phyloP scores from a whole-genome alignment of 805 yeast species.

The Wickerhamia fluorescens region DNA sequence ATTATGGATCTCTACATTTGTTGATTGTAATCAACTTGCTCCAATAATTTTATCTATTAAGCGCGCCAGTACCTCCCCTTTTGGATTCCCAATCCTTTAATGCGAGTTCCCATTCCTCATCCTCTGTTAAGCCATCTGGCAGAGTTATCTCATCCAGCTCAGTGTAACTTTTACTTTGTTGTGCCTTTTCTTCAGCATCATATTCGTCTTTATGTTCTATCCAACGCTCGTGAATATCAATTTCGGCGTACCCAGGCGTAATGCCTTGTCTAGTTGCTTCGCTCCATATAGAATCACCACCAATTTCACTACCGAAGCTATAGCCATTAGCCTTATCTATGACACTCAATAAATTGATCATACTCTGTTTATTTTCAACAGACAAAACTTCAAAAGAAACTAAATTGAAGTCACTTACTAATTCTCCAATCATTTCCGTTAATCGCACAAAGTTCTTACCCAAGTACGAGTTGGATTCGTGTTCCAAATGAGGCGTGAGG shows the following conservation, averaged over 20 bases:
- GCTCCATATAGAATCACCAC: constrained; percentile 98
- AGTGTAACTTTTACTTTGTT: background rate
- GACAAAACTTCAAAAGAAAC: constrained; percentile 86
- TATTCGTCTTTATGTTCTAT: constrained; percentile 73
- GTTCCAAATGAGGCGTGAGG: constrained; percentile 59
- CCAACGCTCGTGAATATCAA: constrained; percentile 94
- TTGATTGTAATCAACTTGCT: no score
- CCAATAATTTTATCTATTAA: constrained; percentile 11
- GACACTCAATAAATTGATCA: constrained; percentile 72
- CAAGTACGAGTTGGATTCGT: constrained; percentile 62
- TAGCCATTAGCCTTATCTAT: constrained; percentile 94
- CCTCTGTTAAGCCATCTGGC: constrained; percentile 34
- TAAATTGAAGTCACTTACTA: constrained; percentile 80
- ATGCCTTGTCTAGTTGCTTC: constrained; percentile 85
- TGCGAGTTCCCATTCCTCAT: constrained; percentile 61
- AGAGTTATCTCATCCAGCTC: background rate
- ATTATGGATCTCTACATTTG: no score
- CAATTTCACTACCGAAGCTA: constrained; percentile 87
- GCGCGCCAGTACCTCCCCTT: constrained; percentile 28
- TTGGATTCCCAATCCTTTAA: constrained; percentile 22
- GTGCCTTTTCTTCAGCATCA: constrained; percentile 40
- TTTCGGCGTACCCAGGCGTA: constrained; percentile 36
- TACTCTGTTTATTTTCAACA: constrained; percentile 84
- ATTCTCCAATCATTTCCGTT: constrained; percentile 71
- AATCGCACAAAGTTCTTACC: constrained; percentile 59